Base-by-base conservation (phyloP, 768 basidiomycete species). In the Tulasnella sp. region DNA sequence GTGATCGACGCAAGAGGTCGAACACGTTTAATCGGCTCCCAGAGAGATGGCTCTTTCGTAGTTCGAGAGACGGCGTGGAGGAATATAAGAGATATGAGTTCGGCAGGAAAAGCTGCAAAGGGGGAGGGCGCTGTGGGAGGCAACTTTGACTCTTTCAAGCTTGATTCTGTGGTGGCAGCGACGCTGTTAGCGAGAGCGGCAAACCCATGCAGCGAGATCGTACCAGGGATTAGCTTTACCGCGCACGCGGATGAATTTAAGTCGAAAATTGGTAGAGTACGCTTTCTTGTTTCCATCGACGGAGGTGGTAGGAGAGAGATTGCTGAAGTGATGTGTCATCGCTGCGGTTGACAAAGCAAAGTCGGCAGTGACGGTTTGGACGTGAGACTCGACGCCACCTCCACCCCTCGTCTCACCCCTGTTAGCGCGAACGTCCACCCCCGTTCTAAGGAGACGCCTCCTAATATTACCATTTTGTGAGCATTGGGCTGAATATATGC, bases 1-100 rank as follows among this genome's bases (percentile, higher is more conserved):
- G 61, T 67, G 15, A 67, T 67, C 10, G 61, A 67, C 5, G 61
- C 61, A 67, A 67, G 61, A 35, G 61, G 61, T 16, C 61, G 61
- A 67, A 67, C 61, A 29, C 61, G 61, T 35, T 67, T 67, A 11
- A 67, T 35, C n/a, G 61, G 61, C 61, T 67, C 61, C 29, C 61
- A 67, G 61, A 67, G 61, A 15, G 29, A 29, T 5, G 61, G 11
- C 16, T 67, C 7, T 10, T 35, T 67, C 5, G 26, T 26, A 16
- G 3, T 26, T 29, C 32, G 26, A 35, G 61, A 11, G 16, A 67
- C 10, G 13, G 61, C 26, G 11, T 67, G 16, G 61, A 67, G 61
- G 61, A 67, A 67, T 15, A 67, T 32, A 6, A 67, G 61, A 16
- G 61, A 67, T 18, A 67, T 29, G 61, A 67, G 61, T 35, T 67